Evolutionary conservation across 108 stramenopile species (phyloP).

Genomic region (Pseudonitzschia pungens): DNA sequence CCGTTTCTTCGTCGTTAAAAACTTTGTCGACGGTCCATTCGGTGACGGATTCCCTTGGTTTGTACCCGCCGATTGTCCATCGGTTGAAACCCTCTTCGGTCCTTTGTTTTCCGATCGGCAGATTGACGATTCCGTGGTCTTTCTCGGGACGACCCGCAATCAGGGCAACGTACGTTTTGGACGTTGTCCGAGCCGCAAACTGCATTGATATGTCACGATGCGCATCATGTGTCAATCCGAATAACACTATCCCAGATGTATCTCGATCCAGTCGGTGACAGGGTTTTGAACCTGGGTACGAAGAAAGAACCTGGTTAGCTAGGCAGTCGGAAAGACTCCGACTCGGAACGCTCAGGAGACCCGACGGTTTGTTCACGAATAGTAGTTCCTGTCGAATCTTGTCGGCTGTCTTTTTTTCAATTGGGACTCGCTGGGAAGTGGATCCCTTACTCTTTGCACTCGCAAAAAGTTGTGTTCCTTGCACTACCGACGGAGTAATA

Average conservation of each 20-base stretch:
- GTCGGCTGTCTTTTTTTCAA: background rate
- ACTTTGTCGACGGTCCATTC: slow-evolving; percentile 17
- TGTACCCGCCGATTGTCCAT: slow-evolving; percentile 8
- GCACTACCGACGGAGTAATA: background rate
- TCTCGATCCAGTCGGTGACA: slow-evolving; percentile 73
- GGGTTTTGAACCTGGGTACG: slow-evolving; percentile 23
- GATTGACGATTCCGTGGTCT: slow-evolving; percentile 34
- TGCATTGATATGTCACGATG: slow-evolving; percentile 38
- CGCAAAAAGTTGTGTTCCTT: background rate
- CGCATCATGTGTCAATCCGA: slow-evolving; percentile 50
- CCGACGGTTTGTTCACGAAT: slow-evolving; percentile 7
- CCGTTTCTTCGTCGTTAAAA: slow-evolving; percentile 6
- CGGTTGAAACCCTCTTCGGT: slow-evolving; percentile 6
- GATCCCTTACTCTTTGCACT: background rate
- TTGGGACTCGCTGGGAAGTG: too few relatives aligned
- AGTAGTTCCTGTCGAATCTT: slow-evolving; percentile 3
- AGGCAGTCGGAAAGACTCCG: slow-evolving; percentile 1
- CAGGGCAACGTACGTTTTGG: slow-evolving; percentile 60
- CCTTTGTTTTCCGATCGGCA: slow-evolving; percentile 40
- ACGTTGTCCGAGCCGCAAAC: slow-evolving; percentile 42
- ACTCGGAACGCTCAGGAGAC: slow-evolving; percentile 1
- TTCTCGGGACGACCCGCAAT: slow-evolving; percentile 43
- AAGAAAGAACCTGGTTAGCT: background rate
- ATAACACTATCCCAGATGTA: slow-evolving; percentile 60
- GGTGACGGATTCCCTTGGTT: slow-evolving; percentile 1